These are phyloP conservation scores for Hygrocybe punicea DNA, from an alignment of 768 basidiomycete species.

Conservation along the genomic window DNA sequence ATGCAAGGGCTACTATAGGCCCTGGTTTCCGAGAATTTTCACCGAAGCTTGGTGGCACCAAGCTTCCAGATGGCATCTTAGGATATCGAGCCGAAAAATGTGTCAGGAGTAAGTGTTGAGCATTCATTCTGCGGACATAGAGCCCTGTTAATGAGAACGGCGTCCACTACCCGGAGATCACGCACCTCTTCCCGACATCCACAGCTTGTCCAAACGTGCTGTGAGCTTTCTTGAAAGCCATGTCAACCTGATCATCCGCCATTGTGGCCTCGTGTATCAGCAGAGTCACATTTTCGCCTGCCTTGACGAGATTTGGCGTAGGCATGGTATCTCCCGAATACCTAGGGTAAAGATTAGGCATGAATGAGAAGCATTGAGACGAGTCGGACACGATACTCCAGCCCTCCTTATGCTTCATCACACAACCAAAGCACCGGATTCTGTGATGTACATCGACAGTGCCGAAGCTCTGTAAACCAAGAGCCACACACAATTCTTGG, in stretches of 20 bases:
- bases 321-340: conserved; percentile 93
- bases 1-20: conserved; percentile 67
- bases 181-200: conserved; percentile 65
- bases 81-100: conserved; percentile 96
- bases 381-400: conserved; percentile 73
- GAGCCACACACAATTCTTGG: conserved; percentile 43
- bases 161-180: conserved; percentile 9
- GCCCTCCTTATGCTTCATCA: conserved; percentile 63
- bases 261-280: conserved; percentile 95
- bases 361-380: conserved; percentile 38
- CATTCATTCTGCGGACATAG: conserved; percentile 76
- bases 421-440: conserved; percentile 66
- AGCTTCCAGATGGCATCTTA: conserved; percentile 64
- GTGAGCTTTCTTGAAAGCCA: conserved; percentile 77
- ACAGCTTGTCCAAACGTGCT: conserved; percentile 90
- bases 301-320: conserved; percentile 58
- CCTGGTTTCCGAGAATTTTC: conserved; percentile 17
- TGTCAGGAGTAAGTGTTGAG: conserved; percentile 81
- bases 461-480: conserved; percentile 58
- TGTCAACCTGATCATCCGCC: conserved; percentile 74
- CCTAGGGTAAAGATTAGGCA: conserved; percentile 38
- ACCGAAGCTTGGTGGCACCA: conserved; percentile 10
- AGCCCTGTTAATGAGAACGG: too few species aligned
- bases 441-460: conserved; percentile 76
- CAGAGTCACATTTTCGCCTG: conserved; percentile 66